These are phyloP conservation scores for Aspergillus kassunensis DNA, from an alignment of 495 filamentous ascomycete genomes.

Conservation along the genomic window DNA sequence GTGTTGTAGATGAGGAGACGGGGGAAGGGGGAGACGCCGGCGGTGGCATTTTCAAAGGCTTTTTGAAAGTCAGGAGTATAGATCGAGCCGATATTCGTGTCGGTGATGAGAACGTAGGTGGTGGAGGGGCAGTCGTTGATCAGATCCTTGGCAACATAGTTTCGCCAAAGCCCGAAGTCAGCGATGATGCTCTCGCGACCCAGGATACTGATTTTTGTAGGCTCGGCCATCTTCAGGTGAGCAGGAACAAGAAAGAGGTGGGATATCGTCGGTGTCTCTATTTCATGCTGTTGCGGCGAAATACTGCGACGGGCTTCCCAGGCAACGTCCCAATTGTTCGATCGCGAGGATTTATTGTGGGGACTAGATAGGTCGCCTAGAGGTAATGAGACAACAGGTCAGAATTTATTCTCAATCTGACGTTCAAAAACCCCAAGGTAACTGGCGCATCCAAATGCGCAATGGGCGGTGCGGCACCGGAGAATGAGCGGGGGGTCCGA, in stretches of 20 bases:
- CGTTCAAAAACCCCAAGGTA: neutral
- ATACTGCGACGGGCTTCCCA: conserved; percentile 3
- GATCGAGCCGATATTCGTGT: conserved; percentile 80
- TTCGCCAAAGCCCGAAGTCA: conserved; percentile 86
- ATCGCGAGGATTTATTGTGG: neutral
- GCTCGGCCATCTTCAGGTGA: conserved; percentile 33
- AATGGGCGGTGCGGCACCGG: conserved; percentile 2
- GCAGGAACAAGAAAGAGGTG: conserved; percentile 1
- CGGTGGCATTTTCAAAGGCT: conserved; percentile 57
- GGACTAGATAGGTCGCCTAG: neutral
- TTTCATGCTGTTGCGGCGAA: conserved; percentile 30
- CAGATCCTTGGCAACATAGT: conserved; percentile 77
- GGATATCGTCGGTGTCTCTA: conserved; percentile 19
- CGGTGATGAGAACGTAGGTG: conserved; percentile 93
- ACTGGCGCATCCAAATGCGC: neutral
- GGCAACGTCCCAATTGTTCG: neutral
- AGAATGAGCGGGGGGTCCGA: conserved; percentile 3
- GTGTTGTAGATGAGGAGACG: conserved; percentile 84
- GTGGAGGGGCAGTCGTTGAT: conserved; percentile 72
- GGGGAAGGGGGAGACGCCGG: conserved; percentile 46
- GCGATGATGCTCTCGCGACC: conserved; percentile 79
- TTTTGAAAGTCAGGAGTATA: conserved; percentile 76
- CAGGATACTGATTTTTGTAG: conserved; percentile 52
- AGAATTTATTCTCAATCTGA: too few species aligned
- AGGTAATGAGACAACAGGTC: too few species aligned